A percentile compares a stretch with the other conserved stretches of the same genome.
These are phyloP conservation scores for Trypanosoma cruzi DNA, from an alignment of 208 protist species.

Conservation along the genomic window DNA sequence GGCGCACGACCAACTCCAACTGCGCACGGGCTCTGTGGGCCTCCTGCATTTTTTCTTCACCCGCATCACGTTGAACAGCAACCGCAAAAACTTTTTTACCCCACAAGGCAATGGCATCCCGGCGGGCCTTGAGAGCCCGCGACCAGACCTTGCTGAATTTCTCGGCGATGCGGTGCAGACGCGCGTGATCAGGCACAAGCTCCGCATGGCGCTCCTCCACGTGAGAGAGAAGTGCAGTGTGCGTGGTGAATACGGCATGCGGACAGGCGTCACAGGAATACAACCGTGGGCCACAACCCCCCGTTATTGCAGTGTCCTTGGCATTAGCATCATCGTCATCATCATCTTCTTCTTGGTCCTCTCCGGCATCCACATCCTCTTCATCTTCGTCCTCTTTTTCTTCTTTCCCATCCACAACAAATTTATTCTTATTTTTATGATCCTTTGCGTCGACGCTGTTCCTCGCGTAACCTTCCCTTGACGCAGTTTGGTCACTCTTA, in stretches of 20 bases:
- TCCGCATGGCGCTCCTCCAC: conserved; percentile 53
- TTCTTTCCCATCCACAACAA: conserved; percentile 15
- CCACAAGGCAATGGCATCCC: conserved; percentile 34
- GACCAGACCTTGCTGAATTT: conserved; percentile 59
- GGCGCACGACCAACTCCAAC: conserved; percentile 75
- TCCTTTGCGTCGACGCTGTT: not conserved
- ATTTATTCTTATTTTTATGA: conserved; percentile 9
- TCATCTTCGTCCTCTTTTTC: conserved; percentile 20
- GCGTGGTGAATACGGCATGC: conserved; percentile 48
- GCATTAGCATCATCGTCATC: conserved; percentile 10
- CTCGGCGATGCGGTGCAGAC: conserved; percentile 40
- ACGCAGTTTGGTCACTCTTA: not conserved
- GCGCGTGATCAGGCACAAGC: conserved; percentile 55
- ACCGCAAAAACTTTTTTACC: conserved; percentile 60
- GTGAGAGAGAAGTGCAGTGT: conserved; percentile 55
- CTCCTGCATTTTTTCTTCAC: conserved; percentile 70
- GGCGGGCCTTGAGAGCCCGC: conserved; percentile 37
- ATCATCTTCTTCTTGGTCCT: conserved; percentile 1
- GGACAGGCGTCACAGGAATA: conserved; percentile 82
- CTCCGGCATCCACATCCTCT: not conserved
- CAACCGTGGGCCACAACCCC: conserved; percentile 19
- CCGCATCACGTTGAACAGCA: conserved; percentile 73
- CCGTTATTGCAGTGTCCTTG: not conserved
- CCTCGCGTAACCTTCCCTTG: not conserved
- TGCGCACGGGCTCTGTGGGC: conserved; percentile 82